phyloP scores from a whole-genome alignment of 2,329 filamentous ascomycete species.

The Neoarthrinium moseri region DNA sequence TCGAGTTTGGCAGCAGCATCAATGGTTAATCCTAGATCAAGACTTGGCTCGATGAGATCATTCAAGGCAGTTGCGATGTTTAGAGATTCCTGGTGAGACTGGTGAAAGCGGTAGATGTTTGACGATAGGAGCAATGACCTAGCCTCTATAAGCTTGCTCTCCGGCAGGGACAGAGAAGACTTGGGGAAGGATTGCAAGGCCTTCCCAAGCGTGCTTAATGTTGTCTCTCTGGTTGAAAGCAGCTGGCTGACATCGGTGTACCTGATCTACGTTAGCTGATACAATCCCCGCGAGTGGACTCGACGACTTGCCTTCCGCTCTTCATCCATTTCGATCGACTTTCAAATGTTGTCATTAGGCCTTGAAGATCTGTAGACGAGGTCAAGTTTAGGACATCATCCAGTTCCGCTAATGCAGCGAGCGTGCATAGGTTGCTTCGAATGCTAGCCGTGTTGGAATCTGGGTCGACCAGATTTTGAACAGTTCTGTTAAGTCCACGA shows the following conservation, averaged over 20 bases:
- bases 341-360: conserved; percentile 63
- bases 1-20: conserved; percentile 78
- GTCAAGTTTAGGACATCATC: conserved; percentile 70
- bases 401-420: conserved; percentile 78
- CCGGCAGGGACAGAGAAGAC: conserved; percentile 58
- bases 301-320: conserved; percentile 64
- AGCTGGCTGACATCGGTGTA: conserved; percentile 79
- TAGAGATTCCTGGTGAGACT: conserved; percentile 80
- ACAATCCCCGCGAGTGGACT: not conserved
- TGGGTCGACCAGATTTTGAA: conserved; percentile 52
- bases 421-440: conserved; percentile 54
- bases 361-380: conserved; percentile 58
- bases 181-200: conserved; percentile 62
- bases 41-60: conserved; percentile 69
- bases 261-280: conserved; percentile 38
- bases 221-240: conserved; percentile 77
- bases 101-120: conserved; percentile 73
- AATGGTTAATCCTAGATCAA: conserved; percentile 69
- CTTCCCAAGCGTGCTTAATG: conserved; percentile 76
- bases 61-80: conserved; percentile 83
- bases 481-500: conserved; percentile 59
- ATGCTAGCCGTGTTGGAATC: conserved; percentile 50
- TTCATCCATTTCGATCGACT: conserved; percentile 75
- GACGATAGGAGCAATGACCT: conserved; percentile 76
- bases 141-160: conserved; percentile 71